phyloP scores from a whole-genome alignment of 2,329 filamentous ascomycete genomes.

The Kalmusia sp. region DNA sequence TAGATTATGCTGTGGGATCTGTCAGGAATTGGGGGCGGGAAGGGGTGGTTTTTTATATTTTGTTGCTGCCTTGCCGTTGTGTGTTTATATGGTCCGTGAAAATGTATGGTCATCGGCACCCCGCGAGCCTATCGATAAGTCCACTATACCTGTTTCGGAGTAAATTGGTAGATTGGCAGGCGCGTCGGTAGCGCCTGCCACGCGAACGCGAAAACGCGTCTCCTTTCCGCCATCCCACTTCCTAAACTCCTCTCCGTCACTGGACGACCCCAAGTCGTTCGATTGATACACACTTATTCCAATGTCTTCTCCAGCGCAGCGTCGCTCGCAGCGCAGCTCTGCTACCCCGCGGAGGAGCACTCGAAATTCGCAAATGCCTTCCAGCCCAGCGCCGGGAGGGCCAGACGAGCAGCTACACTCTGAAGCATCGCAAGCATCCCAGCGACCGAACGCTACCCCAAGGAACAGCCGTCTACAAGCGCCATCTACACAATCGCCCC shows the following conservation, averaged over 20 bases:
- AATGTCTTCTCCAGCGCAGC: constrained; percentile 70
- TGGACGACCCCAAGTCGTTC: constrained; percentile 10
- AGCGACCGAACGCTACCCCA: constrained; percentile 54
- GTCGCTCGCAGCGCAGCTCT: constrained; percentile 61
- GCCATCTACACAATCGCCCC: constrained; percentile 69
- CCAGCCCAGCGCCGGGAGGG: constrained; percentile 53
- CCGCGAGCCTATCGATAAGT: constrained; percentile 20
- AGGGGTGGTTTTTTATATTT: constrained; percentile 17
- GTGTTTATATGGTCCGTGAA: constrained; percentile 24
- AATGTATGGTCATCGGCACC: constrained; percentile 23
- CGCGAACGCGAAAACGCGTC: constrained; percentile 36
- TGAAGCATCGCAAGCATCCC: constrained; percentile 50
- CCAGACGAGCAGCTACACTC: constrained; percentile 53
- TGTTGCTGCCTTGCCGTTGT: constrained; percentile 19
- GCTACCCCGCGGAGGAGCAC: constrained; percentile 62
- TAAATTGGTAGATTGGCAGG: constrained; percentile 9
- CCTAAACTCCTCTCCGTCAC: constrained; percentile 16
- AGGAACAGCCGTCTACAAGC: constrained; percentile 52
- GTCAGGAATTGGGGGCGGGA: no score
- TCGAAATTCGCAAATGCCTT: constrained; percentile 63
- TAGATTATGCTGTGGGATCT: no score
- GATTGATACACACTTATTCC: constrained; percentile 14
- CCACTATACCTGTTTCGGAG: constrained; percentile 6
- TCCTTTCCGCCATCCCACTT: constrained; percentile 23
- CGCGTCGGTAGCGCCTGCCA: constrained; percentile 17